Base-by-base conservation (phyloP, 768 basidiomycete species). In the Russula compacta region DNA sequence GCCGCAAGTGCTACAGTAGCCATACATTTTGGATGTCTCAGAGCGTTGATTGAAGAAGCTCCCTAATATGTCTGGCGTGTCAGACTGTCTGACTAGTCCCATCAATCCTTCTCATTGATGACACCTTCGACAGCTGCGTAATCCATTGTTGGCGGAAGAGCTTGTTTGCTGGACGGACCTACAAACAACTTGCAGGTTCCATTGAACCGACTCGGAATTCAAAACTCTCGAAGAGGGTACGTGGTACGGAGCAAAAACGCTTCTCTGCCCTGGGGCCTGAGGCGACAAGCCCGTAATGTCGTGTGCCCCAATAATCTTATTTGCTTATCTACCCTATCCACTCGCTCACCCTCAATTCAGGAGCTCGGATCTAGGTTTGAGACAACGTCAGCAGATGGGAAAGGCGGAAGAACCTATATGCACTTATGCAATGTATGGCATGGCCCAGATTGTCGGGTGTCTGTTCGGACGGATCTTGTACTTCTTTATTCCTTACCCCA, bases 401-500 rank as follows among this genome's bases (percentile, higher is more conserved):
- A 24, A 29, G 36, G 19, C n/a, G 50, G 19, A 11, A 38, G n/a
- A 19, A 32, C 17, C 32, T 49, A 39, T 19, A 32, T 39, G 24
- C 24, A 29, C 12, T 36, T 46, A 43, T 42, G 15, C 35, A 51
- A 35, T 12, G 21, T 24, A 38, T n/a, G 49, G 33, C 17, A 35
- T 35, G 21, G 10, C 53, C 47, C 53, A n/a, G 24, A 21, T n/a
- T 17, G 36, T 33, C 17, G 53, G 46, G 8, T 39, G 19, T 32
- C 19, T 52, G 36, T 12, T 46, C 60, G 60, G 60, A 47, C 60
- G 60, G 60, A 61, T 61, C 60, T 61, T 53, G 60, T 14, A 5
- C 29, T 51, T 47, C 39, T 40, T 40, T 47, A 47, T n/a, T 21
- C 53, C 11, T 42, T 7, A 15, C 12, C 36, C 42, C 46, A 46